phyloP scores from a whole-genome alignment of 306 rosid genomes.

The Gastrolobium bilobum region DNA sequence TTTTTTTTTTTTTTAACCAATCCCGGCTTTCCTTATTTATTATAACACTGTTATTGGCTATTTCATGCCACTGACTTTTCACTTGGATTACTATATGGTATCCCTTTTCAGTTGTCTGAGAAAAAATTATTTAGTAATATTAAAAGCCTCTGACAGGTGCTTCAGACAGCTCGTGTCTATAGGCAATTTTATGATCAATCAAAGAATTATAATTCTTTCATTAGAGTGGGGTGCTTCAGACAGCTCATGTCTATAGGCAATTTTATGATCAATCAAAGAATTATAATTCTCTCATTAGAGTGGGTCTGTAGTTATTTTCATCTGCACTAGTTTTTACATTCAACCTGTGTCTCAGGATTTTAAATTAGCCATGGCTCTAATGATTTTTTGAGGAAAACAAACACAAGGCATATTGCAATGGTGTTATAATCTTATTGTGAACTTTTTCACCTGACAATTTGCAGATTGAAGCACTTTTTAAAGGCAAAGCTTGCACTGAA shows the following conservation, averaged over 20 bases:
- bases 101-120: conserved; percentile 18
- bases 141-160: neutral
- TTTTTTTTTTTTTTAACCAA: too few relatives aligned
- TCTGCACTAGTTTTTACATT: neutral
- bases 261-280: conserved; percentile 24
- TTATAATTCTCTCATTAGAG: neutral
- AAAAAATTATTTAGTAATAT: conserved; percentile 12
- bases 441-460: conserved; percentile 40
- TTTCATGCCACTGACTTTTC: conserved; percentile 36
- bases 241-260: neutral
- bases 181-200: conserved; percentile 19
- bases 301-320: conserved; percentile 24
- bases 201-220: conserved; percentile 4
- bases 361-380: conserved; percentile 9
- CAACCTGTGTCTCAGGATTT: conserved; percentile 15
- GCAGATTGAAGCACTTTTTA: conserved; percentile 86
- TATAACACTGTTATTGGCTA: neutral
- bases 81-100: neutral
- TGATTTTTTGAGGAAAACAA: conserved; percentile 19
- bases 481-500: conserved; percentile 83
- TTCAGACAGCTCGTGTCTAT: neutral
- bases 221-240: neutral
- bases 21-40: neutral
- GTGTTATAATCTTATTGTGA: conserved; percentile 38
- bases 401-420: neutral